Base-by-base conservation (phyloP, 2,329 filamentous ascomycete species). In the Arthroderma sp. region DNA sequence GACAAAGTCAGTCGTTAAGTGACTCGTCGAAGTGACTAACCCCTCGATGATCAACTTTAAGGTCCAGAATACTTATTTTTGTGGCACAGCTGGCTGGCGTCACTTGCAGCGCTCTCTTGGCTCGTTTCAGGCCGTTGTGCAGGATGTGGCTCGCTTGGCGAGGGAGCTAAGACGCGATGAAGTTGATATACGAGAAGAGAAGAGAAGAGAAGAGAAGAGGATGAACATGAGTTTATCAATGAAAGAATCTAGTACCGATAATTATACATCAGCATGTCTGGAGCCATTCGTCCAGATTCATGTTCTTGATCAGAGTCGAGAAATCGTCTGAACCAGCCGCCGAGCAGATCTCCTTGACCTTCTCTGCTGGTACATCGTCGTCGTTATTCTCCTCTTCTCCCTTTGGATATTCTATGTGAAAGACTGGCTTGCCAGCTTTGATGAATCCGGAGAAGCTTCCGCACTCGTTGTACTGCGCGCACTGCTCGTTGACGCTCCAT, bases 401-500 rank as follows among this genome's bases (percentile, higher is more conserved):
- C 37, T 72, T 65, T 2, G 78, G 78, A 54, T 85, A 85, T 63
- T 85, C 81, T 50, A 85, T 81, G 56, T 83, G 75, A 57, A 84
- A 83, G 30, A 85, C 80, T 1, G 81, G 80, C 59, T 84, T 83
- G 30, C 69, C 67, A 4, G 71, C 72, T 6, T 69, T 53, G 45
- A 80, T 71, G 54, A 83, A 83, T 3, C 70, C 60, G 2, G 64
- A 60, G 57, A 77, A 83, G 1, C 61, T 69, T 32, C 64, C 62
- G 55, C 80, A 83, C 57, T 84, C 79, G 4, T 62, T 47, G 52
- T 75, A 75, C 56, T 79, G 53, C 10, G 71, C 69, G 57, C 81
- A 85, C 61, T 83, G 73, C 65, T 85, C 81, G 59, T 83, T 82
- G 52, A 85, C 79, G 5, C 70, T 72, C 62, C 81, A 85, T 54